Base-by-base conservation (phyloP, 495 filamentous ascomycete species). In the Endocarpon pusillum region DNA sequence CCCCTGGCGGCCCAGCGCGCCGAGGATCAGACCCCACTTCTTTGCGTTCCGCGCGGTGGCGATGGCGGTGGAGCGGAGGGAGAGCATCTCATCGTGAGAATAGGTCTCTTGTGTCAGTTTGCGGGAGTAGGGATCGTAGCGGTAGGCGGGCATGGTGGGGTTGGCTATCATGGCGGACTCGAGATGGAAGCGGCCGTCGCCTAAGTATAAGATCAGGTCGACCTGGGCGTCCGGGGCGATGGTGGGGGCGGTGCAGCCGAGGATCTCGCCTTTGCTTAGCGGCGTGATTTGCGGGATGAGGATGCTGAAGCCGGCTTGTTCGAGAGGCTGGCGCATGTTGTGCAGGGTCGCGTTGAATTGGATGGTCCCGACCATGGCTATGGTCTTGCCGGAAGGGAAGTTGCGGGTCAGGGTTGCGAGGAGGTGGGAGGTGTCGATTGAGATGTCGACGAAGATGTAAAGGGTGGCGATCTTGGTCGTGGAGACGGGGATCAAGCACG, bases 91-190 rank as follows among this genome's bases (percentile, higher is more conserved):
- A 11, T 73, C 67, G 57, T 96, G 91, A 25, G 75, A 75, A 53
- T 96, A 99, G 18, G 62, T 73, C 51, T 99, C 89, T 33, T 74
- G 74, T 3, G 91, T 94, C 7, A 99, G 67, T 26, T 79, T 85
- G 19, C 86, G 70, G 21, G 82, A 84, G 57, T 99, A 99, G 0
- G 89, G 89, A 48, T 99, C 89, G 49, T 99, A 99, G 14, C 91
- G 74, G 58, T 94, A 96, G 8, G 91, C 85, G 2, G 87, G 78
- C 10, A 94, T 71, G 4, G 56, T 48, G 0, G 89, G 89, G 55
- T 96, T 96, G 51, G 94, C 85, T 43, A 99, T 99, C 89, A 99
- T 96, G 40, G 87, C 86, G 38, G 76, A 83, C 52, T 99, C 89
- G 20, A 99, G 75, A 45, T 99, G 89, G 64, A 99, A 99, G 32